These are phyloP conservation scores for Asterochloris sp. DNA, from an alignment of 139 green algal genomes.

Conservation along the genomic window DNA sequence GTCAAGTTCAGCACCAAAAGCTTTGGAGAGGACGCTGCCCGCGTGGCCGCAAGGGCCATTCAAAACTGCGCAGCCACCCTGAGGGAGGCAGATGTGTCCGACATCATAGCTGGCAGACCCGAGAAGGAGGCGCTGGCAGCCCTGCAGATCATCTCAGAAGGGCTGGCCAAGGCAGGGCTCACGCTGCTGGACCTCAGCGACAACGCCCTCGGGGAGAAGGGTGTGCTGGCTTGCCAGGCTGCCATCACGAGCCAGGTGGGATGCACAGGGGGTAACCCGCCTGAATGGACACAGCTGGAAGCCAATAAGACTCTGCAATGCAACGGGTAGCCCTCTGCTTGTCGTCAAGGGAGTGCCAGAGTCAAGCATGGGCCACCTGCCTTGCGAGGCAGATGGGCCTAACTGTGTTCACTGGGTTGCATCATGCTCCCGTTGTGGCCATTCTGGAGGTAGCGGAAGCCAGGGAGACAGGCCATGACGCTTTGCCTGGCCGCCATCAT, in stretches of 20 bases:
- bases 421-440: no score
- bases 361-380: no score
- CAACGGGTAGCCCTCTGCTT: no score
- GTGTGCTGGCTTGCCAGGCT: constrained; percentile 71
- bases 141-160: constrained; percentile 64
- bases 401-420: no score
- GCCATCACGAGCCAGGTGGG: constrained; percentile 55
- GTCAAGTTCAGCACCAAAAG: constrained; percentile 88
- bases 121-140: constrained; percentile 82
- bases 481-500: no score
- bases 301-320: no score
- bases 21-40: constrained; percentile 78
- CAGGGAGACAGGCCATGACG: no score
- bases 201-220: constrained; percentile 95
- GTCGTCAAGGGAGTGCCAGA: no score
- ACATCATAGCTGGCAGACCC: constrained; percentile 78
- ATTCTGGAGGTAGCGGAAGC: no score
- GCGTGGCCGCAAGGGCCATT: constrained; percentile 73
- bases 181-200: constrained; percentile 77
- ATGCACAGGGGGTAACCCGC: not conserved
- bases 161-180: constrained; percentile 47
- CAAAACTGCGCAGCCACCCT: constrained; percentile 49
- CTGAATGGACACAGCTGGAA: no score
- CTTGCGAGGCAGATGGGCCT: no score
- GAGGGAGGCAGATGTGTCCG: constrained; percentile 76